These are phyloP conservation scores for Candida sp. DNA, from an alignment of 1,139 yeast species.

Conservation along the genomic window DNA sequence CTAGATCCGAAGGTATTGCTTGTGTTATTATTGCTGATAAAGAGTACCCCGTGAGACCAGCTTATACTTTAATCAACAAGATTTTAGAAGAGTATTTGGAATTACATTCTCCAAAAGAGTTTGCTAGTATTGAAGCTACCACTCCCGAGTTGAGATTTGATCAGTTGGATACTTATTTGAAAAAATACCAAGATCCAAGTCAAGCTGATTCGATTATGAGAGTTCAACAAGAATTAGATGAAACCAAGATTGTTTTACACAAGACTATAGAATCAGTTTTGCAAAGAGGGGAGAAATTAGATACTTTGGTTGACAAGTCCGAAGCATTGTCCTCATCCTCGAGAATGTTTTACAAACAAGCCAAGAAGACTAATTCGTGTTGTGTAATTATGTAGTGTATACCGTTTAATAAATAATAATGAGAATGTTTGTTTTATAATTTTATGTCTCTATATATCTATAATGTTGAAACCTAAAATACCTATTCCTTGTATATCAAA, in stretches of 20 bases:
- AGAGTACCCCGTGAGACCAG: slow-evolving; percentile 98
- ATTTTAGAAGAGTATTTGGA: slow-evolving; percentile 86
- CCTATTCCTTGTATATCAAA: slow-evolving; percentile 3
- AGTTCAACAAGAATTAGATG: slow-evolving; percentile 97
- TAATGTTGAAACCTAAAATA: neutral
- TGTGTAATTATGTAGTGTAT: slow-evolving; percentile 65
- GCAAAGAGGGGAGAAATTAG: slow-evolving; percentile 95
- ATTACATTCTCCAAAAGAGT: slow-evolving; percentile 72
- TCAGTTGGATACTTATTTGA: slow-evolving; percentile 65
- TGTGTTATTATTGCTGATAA: slow-evolving; percentile 92
- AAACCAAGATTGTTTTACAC: slow-evolving; percentile 93
- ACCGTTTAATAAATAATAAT: neutral
- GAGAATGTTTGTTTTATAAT: neutral
- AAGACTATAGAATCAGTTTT: slow-evolving; percentile 93
- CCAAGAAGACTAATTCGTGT: slow-evolving; percentile 96
- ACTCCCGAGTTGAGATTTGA: slow-evolving; percentile 49
- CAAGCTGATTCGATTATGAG: slow-evolving; percentile 97
- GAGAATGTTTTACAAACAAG: slow-evolving; percentile 94
- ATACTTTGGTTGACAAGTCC: slow-evolving; percentile 89
- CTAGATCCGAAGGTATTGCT: slow-evolving; percentile 88
- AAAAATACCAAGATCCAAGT: slow-evolving; percentile 91
- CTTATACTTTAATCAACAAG: slow-evolving; percentile 88
- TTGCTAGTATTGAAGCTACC: slow-evolving; percentile 58
- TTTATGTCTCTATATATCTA: neutral
- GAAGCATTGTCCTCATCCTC: slow-evolving; percentile 89